A percentile compares a stretch with the other conserved stretches of the same genome.
These are phyloP conservation scores for Torulaspora franciscae DNA, from an alignment of 805 yeast genomes.

Conservation along the genomic window DNA sequence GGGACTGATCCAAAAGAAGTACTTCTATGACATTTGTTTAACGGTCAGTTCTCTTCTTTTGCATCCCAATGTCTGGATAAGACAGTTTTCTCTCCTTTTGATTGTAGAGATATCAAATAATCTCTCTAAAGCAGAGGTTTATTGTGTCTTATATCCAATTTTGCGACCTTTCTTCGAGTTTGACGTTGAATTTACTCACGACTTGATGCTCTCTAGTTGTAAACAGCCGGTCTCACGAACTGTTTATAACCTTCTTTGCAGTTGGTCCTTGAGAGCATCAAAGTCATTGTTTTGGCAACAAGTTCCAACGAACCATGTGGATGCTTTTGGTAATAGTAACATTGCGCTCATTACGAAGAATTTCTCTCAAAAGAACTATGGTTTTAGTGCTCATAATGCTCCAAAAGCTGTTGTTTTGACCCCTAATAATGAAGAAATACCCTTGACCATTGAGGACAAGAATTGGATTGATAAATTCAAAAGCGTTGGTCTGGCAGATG, in stretches of 20 bases:
- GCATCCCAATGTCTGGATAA: slow-evolving; percentile 84
- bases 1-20: slow-evolving; percentile 49
- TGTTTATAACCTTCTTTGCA: slow-evolving; percentile 56
- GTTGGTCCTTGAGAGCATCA: slow-evolving; percentile 66
- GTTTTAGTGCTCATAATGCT: slow-evolving; percentile 18
- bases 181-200: slow-evolving; percentile 69
- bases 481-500: slow-evolving; percentile 66
- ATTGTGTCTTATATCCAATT: slow-evolving; percentile 78
- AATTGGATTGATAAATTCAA: slow-evolving; percentile 68
- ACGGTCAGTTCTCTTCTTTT: slow-evolving; percentile 54
- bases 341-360: slow-evolving; percentile 28
- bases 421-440: slow-evolving; percentile 43
- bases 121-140: slow-evolving; percentile 69
- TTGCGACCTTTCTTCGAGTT: slow-evolving; percentile 70
- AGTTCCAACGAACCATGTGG: slow-evolving; percentile 35
- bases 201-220: slow-evolving; percentile 59
- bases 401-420: slow-evolving; percentile 33
- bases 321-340: slow-evolving; percentile 44
- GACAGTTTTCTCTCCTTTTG: slow-evolving; percentile 61
- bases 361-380: slow-evolving; percentile 28
- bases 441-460: slow-evolving; percentile 60
- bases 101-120: slow-evolving; percentile 58
- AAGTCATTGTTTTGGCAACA: slow-evolving; percentile 80
- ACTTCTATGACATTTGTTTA: slow-evolving; percentile 51
- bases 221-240: slow-evolving; percentile 63